phyloP scores from a whole-genome alignment of 139 green algal genomes.

The Tetradesmus lagerheimii region DNA sequence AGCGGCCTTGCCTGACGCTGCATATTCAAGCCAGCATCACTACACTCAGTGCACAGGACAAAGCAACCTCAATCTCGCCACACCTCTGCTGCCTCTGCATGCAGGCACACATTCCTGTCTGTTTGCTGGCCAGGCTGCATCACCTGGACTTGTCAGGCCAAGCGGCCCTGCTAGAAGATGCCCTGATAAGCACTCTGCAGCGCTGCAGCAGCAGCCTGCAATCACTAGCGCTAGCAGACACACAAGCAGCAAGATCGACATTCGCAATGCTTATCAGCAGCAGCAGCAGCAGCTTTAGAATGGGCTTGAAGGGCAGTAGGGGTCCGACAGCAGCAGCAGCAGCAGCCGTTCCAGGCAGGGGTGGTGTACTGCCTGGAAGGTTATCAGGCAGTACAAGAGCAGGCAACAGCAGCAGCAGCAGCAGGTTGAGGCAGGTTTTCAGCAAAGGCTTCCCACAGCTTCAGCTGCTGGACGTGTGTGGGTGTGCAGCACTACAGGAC shows the following conservation, averaged over 20 bases:
- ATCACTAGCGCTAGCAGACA: neutral
- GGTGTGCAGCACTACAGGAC: neutral
- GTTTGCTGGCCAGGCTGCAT: neutral
- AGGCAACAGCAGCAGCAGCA: neutral
- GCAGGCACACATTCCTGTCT: neutral
- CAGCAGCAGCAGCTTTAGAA: neutral
- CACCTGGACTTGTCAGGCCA: slow-evolving; percentile 19
- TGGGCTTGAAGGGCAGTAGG: too few relatives aligned
- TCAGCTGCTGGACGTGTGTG: slow-evolving; percentile 23
- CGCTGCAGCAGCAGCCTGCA: neutral
- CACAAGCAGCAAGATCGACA: neutral
- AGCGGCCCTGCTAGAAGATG: neutral
- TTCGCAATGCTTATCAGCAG: neutral
- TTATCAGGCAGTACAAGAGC: neutral
- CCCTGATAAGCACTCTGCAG: neutral
- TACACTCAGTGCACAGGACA: too few relatives aligned
- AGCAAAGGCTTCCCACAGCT: neutral
- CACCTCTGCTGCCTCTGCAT: neutral
- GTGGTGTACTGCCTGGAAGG: neutral
- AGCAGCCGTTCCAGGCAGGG: neutral
- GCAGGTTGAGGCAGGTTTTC: neutral
- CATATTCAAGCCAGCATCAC: too few relatives aligned
- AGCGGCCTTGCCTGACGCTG: too few relatives aligned
- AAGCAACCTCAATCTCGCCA: too few relatives aligned
- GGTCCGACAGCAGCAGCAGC: neutral